Conservation (phyloP, 2,329 filamentous ascomycete species). For the Teratosphaeriaceae sp. region DNA sequence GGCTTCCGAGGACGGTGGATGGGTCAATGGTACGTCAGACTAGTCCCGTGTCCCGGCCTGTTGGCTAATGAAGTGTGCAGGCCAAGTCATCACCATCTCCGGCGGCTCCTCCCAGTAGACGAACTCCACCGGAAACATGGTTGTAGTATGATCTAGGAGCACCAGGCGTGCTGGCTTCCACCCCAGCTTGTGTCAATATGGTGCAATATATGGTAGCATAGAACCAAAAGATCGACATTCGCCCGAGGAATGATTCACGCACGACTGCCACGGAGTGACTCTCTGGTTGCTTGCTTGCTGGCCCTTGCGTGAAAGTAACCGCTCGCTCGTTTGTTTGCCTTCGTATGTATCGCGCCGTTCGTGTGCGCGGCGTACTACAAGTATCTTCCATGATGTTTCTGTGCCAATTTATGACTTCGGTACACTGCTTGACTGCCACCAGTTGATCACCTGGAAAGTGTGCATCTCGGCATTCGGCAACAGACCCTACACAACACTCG, state of each 20-base stretch:
- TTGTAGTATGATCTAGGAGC: constrained; percentile 6
- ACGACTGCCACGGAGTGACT: neutral
- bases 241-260: too few species aligned
- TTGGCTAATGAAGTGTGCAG: too few species aligned
- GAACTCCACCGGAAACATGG: neutral
- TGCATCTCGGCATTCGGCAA: too few species aligned
- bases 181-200: neutral
- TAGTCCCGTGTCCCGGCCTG: too few species aligned
- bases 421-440: too few species aligned
- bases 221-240: neutral
- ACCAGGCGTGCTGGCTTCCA: neutral
- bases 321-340: too few species aligned
- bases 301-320: too few species aligned
- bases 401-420: too few species aligned
- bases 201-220: neutral
- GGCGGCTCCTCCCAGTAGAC: constrained; percentile 34
- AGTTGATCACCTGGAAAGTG: too few species aligned
- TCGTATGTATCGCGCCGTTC: too few species aligned
- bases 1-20: constrained; percentile 31
- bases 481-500: neutral
- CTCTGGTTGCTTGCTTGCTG: neutral
- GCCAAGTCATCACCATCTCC: constrained; percentile 38
- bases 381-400: too few species aligned
- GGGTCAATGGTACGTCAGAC: constrained; percentile 33
- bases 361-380: too few species aligned